Evolutionary conservation across 2,329 filamentous ascomycete species (phyloP), one percentile per base, ranked within the genome.

Genomic region (Didymella exigua): DNA sequence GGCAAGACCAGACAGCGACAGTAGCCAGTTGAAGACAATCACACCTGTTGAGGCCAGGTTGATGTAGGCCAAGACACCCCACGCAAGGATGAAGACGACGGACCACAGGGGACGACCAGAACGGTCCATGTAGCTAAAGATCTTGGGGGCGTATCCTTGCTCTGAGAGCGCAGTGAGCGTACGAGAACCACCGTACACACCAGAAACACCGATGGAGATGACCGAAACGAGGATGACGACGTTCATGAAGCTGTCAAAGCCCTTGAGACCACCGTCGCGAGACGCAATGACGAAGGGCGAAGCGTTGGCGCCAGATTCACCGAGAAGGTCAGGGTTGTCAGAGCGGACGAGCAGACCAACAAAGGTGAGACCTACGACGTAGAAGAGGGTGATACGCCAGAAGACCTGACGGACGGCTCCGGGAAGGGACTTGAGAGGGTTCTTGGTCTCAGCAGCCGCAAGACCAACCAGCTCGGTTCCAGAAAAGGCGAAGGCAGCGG

Each of bases 101-200:
- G 90, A 86, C 37, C 87, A 82, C 5, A 96, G 81, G 9, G 89
- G 93, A 8, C 93, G 89, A 31, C 93, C 93, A 61, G 88, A 85
- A 42, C 88, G 87, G 78, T 93, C 93, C 66, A 95, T 87, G 76
- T 93, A 96, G 54, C 85, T 86, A 27, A 96, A 80, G 61, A 93
- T 80, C 59, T 79, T 82, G 7, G 93, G 92, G 0, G 90, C 92
- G 72, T 95, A 91, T 50, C 87, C 72, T 27, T 73, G 69, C 27
- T 73, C 68, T 21, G 79, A 79, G 16, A 85, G 76, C 5, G 84
- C 83, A 37, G 82, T 81, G 10, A 86, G 74, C 1, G 83, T 85
- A 51, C 84, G 81, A 2, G 83, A 84, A 2, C 79, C 81, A 60
- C 81, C 84, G 62, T 82, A 86, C 3, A 83, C 81, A 61, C 79